phyloP scores from a whole-genome alignment of 2,329 filamentous ascomycete species.

The Xylogone sp. region DNA sequence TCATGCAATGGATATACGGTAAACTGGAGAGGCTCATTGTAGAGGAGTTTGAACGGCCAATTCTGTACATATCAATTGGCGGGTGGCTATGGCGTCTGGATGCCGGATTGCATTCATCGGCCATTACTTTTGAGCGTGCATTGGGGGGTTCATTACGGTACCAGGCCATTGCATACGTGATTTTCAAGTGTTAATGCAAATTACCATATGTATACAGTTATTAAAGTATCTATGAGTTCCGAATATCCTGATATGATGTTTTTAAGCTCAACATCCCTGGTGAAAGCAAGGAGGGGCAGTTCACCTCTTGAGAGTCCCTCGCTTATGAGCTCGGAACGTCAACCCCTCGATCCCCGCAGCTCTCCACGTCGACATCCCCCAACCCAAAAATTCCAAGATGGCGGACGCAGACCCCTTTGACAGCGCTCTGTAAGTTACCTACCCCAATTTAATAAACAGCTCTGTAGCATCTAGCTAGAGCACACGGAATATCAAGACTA shows the following conservation, averaged over 20 bases:
- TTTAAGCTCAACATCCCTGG: background rate
- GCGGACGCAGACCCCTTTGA: constrained; percentile 30
- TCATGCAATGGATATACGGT: background rate
- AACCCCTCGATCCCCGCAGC: constrained; percentile 14
- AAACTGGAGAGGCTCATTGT: background rate
- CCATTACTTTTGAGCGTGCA: background rate
- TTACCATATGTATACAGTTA: background rate
- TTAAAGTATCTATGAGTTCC: background rate
- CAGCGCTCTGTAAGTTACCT: constrained; percentile 30
- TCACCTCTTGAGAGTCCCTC: background rate
- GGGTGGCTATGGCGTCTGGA: background rate
- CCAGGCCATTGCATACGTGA: background rate
- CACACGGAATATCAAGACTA: too few species aligned
- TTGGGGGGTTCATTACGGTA: background rate
- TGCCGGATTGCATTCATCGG: background rate
- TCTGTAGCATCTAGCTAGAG: too few species aligned
- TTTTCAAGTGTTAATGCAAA: background rate
- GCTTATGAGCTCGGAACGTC: constrained; percentile 5
- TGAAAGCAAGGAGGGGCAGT: background rate
- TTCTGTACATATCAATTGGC: background rate
- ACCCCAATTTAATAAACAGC: background rate
- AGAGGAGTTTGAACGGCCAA: background rate
- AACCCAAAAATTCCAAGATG: constrained; percentile 18
- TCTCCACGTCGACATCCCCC: background rate
- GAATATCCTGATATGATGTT: background rate